Evolutionary conservation across 2,329 filamentous ascomycete species (phyloP).

Genomic region (Aureobasidium vineae): DNA sequence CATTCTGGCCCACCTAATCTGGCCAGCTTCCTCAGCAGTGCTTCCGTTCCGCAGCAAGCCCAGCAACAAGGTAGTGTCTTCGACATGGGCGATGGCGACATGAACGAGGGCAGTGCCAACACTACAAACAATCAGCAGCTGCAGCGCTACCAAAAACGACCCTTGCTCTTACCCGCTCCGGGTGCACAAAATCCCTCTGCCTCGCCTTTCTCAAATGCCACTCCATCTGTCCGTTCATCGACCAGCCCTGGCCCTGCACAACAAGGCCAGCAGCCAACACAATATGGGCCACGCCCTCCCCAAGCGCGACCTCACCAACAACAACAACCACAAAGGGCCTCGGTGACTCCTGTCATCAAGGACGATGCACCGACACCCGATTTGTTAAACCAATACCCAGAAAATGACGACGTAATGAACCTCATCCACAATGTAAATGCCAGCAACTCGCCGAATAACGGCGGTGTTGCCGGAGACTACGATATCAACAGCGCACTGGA

Average conservation of each 20-base stretch:
- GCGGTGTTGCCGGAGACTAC: conserved; percentile 32
- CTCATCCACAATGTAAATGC: conserved; percentile 50
- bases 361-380: conserved; percentile 43
- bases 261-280: conserved; percentile 16
- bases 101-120: conserved; percentile 42
- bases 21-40: conserved; percentile 61
- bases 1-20: conserved; percentile 70
- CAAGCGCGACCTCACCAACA: conserved; percentile 1
- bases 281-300: neutral
- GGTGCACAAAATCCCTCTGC: conserved; percentile 29
- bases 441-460: conserved; percentile 37
- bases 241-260: conserved; percentile 22
- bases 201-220: conserved; percentile 27
- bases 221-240: conserved; percentile 28
- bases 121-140: conserved; percentile 37
- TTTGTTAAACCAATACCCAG: conserved; percentile 38
- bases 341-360: conserved; percentile 41
- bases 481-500: conserved; percentile 50
- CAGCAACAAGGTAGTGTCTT: conserved; percentile 59
- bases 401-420: conserved; percentile 52
- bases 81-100: conserved; percentile 56
- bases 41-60: conserved; percentile 61
- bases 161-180: conserved; percentile 32
- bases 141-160: conserved; percentile 36
- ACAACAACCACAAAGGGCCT: conserved; percentile 26